Percentiles rank a stretch among this genome's conserved stretches.
These are phyloP conservation scores for Chlorella sp. DNA, from an alignment of 139 green algal genomes.

Conservation along the genomic window DNA sequence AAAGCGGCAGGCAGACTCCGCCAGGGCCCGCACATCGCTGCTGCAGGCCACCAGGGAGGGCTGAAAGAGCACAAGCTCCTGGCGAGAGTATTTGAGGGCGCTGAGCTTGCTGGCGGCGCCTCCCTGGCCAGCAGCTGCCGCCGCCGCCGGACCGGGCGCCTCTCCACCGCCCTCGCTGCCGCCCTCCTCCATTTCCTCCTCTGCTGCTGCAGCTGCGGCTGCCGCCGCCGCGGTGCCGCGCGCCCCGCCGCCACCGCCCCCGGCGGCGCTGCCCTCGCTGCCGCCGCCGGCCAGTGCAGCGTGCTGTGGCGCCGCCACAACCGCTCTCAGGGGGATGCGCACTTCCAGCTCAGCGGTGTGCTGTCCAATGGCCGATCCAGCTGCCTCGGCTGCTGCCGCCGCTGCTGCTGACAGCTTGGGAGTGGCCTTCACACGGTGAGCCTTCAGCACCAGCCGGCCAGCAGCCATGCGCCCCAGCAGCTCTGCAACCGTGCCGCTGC, in stretches of 20 bases:
- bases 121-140: neutral
- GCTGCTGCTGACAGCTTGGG: neutral
- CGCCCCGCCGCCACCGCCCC: neutral
- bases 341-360: neutral
- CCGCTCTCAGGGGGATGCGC: neutral
- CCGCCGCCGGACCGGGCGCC: neutral
- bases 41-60: conserved; percentile 20
- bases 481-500: neutral
- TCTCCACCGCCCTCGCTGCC: neutral
- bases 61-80: conserved; percentile 35
- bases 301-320: neutral
- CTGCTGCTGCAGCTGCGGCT: neutral
- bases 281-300: neutral
- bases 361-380: neutral
- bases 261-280: conserved; percentile 24
- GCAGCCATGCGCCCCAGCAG: conserved; percentile 8
- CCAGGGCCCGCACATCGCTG: neutral
- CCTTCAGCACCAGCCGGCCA: neutral
- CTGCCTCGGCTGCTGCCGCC: neutral
- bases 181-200: neutral
- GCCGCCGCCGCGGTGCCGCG: neutral
- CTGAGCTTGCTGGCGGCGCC: neutral
- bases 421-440: neutral
- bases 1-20: neutral
- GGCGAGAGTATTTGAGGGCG: neutral